These are phyloP conservation scores for Russula foetens DNA, from an alignment of 768 basidiomycete genomes.

Conservation along the genomic window DNA sequence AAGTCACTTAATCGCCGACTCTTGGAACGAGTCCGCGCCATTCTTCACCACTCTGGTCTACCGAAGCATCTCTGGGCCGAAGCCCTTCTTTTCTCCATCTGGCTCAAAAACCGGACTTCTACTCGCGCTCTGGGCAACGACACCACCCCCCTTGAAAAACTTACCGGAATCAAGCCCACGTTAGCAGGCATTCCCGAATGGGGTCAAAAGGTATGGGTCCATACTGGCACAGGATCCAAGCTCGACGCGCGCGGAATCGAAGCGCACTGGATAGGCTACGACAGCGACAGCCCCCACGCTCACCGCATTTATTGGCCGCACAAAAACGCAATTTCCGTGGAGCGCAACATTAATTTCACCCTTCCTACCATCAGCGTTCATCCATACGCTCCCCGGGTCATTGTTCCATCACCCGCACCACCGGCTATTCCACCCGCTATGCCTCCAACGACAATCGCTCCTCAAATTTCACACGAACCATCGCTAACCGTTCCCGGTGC, in stretches of 20 bases:
- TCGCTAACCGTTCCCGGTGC: too few species aligned
- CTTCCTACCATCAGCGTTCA: too few species aligned
- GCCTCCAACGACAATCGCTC: too few species aligned
- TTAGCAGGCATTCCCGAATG: slow-evolving; percentile 6
- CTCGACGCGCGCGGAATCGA: slow-evolving; percentile 5
- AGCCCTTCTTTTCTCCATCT: slow-evolving; percentile 20
- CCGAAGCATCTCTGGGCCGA: slow-evolving; percentile 25
- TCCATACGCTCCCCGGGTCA: too few species aligned
- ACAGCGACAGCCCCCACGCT: slow-evolving; percentile 25
- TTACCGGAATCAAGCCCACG: too few species aligned
- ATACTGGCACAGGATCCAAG: slow-evolving; percentile 1
- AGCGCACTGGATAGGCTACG: slow-evolving; percentile 30
- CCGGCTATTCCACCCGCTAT: too few species aligned
- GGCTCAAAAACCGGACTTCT: slow-evolving; percentile 5
- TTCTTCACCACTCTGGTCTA: neutral
- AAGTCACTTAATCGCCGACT: neutral
- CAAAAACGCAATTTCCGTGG: slow-evolving; percentile 21
- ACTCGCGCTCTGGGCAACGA: slow-evolving; percentile 18
- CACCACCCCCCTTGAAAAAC: slow-evolving; percentile 28
- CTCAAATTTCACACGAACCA: too few species aligned
- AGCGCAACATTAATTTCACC: slow-evolving; percentile 24
- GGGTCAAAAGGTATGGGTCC: slow-evolving; percentile 19
- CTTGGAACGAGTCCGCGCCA: neutral
- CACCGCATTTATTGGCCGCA: slow-evolving; percentile 31
- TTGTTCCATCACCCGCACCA: too few species aligned